These are phyloP conservation scores for Ammopiptanthus mongolicus DNA, from an alignment of 306 rosid species.

Conservation along the genomic window DNA sequence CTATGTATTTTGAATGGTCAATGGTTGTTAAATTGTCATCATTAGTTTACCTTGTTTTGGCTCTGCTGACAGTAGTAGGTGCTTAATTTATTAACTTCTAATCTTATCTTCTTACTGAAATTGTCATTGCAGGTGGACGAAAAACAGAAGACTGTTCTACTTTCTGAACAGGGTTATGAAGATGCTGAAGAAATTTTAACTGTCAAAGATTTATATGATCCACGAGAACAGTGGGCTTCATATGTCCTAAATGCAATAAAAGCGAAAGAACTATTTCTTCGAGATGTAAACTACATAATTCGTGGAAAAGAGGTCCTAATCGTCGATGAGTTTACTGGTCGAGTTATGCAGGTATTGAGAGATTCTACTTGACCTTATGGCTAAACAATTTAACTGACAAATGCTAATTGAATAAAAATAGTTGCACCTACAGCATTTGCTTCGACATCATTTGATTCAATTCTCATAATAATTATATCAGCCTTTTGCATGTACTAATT, in stretches of 20 bases:
- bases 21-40: neutral
- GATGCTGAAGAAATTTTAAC: conserved; percentile 90
- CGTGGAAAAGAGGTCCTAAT: conserved; percentile 92
- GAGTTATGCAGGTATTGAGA: conserved; percentile 88
- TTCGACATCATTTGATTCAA: conserved; percentile 1
- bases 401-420: neutral
- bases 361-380: neutral
- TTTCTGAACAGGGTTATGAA: conserved; percentile 94
- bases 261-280: conserved; percentile 92
- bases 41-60: conserved; percentile 3
- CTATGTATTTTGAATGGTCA: neutral
- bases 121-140: conserved; percentile 78
- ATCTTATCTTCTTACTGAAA: neutral
- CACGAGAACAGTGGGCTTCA: conserved; percentile 98
- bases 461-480: neutral
- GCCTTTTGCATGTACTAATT: neutral
- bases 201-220: conserved; percentile 93
- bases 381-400: neutral
- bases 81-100: neutral
- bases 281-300: conserved; percentile 85
- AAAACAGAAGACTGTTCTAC: conserved; percentile 81
- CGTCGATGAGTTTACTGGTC: conserved; percentile 97
- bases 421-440: conserved; percentile 9
- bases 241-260: conserved; percentile 88
- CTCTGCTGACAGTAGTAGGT: neutral